phyloP scores from a whole-genome alignment of 73 alveolate species.

The Paramecium tetraurelia region DNA sequence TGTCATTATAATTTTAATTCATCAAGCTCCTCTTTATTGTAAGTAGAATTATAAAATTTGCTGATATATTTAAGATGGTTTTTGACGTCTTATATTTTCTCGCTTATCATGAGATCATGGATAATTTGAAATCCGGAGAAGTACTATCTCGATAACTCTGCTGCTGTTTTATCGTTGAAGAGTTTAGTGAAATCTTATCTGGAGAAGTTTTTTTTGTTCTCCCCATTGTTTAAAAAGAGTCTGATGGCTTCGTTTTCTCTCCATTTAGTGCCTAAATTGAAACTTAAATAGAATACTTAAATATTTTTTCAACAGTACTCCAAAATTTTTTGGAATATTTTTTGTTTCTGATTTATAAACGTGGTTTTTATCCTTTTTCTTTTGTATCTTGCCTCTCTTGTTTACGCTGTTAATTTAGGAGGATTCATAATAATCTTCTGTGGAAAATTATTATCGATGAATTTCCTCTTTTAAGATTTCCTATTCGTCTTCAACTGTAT shows the following conservation, averaged over 20 bases:
- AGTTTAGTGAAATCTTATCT: conserved; percentile 23
- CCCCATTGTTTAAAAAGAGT: not conserved
- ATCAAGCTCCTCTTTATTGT: not conserved
- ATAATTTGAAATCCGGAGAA: conserved; percentile 33
- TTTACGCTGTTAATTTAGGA: not conserved
- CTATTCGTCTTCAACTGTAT: not conserved
- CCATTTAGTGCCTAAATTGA: not conserved
- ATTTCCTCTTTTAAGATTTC: not conserved
- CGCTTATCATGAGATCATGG: conserved; percentile 31
- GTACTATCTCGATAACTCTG: not conserved
- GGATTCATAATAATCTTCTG: not conserved
- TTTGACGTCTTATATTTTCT: conserved; percentile 30
- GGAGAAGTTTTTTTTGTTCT: conserved; percentile 16
- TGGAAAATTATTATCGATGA: not conserved
- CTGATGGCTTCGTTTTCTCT: not conserved
- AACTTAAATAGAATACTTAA: not conserved
- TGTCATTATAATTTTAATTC: conserved; percentile 33
- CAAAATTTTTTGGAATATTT: conserved; percentile 43
- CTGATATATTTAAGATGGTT: conserved; percentile 36
- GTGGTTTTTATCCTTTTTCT: not conserved
- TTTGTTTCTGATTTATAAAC: conserved; percentile 40
- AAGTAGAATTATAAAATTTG: conserved; percentile 38
- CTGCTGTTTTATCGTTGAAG: not conserved
- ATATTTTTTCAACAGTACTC: conserved; percentile 22
- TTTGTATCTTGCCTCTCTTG: not conserved